These are phyloP conservation scores for Talaromyces sp. DNA, from an alignment of 2,329 filamentous ascomycete genomes.

Conservation along the genomic window DNA sequence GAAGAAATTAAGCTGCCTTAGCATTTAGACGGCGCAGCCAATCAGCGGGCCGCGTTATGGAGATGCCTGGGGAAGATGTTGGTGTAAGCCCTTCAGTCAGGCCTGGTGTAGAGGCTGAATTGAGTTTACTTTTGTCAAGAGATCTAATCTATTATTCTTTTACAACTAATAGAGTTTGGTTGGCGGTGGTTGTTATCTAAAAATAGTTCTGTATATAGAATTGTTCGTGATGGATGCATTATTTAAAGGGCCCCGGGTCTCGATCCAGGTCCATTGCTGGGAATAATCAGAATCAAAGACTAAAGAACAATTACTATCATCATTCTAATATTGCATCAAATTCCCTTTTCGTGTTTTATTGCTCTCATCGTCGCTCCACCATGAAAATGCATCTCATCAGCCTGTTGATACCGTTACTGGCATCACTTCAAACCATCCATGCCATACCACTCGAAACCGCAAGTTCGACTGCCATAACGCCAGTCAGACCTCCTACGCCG, in stretches of 20 bases:
- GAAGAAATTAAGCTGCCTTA: slow-evolving; percentile 5
- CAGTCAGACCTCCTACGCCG: neutral
- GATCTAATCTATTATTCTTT: neutral
- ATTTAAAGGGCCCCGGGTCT: neutral
- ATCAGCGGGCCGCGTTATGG: neutral
- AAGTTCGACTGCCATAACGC: neutral
- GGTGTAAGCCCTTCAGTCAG: neutral
- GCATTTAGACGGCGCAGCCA: slow-evolving; percentile 2
- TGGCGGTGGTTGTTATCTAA: neutral
- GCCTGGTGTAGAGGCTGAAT: neutral
- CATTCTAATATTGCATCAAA: neutral
- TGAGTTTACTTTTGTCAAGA: neutral
- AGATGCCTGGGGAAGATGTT: slow-evolving; percentile 9
- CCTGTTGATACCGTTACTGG: slow-evolving; percentile 4
- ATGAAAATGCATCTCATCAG: slow-evolving; percentile 8
- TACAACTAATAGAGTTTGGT: neutral
- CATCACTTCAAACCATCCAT: slow-evolving; percentile 3
- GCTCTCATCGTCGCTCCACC: neutral
- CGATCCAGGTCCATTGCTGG: neutral
- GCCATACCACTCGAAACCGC: slow-evolving; percentile 11
- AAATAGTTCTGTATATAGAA: neutral
- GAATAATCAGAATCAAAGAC: neutral
- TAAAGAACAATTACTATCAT: neutral
- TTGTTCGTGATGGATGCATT: neutral
- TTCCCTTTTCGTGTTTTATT: neutral